Percentiles rank a stretch among this genome's conserved stretches.
These are phyloP conservation scores for Penicillium sp. DNA, from an alignment of 2,329 filamentous ascomycete genomes.

Conservation along the genomic window DNA sequence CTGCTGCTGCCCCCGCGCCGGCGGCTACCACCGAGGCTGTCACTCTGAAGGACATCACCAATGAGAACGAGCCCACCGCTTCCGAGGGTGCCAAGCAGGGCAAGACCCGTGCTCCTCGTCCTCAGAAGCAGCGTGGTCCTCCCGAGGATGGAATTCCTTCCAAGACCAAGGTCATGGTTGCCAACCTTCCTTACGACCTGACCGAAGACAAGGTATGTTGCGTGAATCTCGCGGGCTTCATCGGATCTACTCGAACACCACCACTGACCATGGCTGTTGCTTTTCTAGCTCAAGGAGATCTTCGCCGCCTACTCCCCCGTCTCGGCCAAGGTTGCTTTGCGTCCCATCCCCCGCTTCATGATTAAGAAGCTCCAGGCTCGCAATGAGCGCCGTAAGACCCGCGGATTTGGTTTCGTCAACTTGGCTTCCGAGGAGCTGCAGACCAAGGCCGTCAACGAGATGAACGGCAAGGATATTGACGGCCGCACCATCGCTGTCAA, in stretches of 20 bases:
- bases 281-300: slow-evolving; percentile 81
- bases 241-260: background rate
- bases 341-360: slow-evolving; percentile 98
- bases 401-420: slow-evolving; percentile 97
- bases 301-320: slow-evolving; percentile 87
- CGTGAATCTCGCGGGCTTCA: background rate
- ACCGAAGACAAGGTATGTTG: slow-evolving; percentile 83
- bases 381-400: slow-evolving; percentile 96
- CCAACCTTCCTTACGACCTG: slow-evolving; percentile 96
- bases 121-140: slow-evolving; percentile 79
- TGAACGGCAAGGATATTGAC: slow-evolving; percentile 99
- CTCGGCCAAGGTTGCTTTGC: slow-evolving; percentile 96
- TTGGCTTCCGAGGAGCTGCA: slow-evolving; percentile 92
- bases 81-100: slow-evolving; percentile 35
- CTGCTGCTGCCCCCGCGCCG: slow-evolving; percentile 44
- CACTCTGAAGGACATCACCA: slow-evolving; percentile 54
- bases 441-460: slow-evolving; percentile 93
- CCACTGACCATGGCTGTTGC: slow-evolving; percentile 23
- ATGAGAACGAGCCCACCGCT: slow-evolving; percentile 35
- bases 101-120: slow-evolving; percentile 45
- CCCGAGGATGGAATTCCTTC: slow-evolving; percentile 95
- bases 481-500: slow-evolving; percentile 99
- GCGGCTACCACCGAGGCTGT: background rate
- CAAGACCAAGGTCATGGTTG: slow-evolving; percentile 99
- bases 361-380: slow-evolving; percentile 99